Base-by-base conservation (phyloP, 176 grass and related monocot genomes). In the Cenchrus americanus region DNA sequence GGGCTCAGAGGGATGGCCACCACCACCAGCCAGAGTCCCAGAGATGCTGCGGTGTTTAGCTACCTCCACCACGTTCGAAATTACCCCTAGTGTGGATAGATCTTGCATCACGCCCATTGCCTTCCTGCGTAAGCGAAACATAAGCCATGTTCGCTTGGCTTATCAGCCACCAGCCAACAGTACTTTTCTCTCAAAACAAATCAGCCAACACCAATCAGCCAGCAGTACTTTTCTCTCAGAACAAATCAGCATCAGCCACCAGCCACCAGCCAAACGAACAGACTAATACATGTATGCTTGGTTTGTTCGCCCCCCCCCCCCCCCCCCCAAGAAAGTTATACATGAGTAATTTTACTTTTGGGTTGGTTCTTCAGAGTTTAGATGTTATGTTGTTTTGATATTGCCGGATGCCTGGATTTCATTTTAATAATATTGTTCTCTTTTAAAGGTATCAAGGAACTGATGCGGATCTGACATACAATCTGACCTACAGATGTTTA, bases 11-110 rank as follows among this genome's bases (percentile, higher is more conserved):
- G 71, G 85, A 76, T 82, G 27, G 2, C 12, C 21, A 8, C 27
- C 2, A 30, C 30, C n/a, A n/a, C n/a, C n/a, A n/a, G n/a, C n/a
- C n/a, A n/a, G n/a, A n/a, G n/a, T n/a, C n/a, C 32, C 13, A 74
- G 78, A 57, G 85, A 94, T 21, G 24, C 61, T 10, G 81, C 68
- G 37, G 85, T 90, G 72, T 95, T 98, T 73, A 92, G 79, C 80
- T 98, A 98, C 81, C 53, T 98, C 10, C 89, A 93, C 75, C 95
- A 93, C 22, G 76, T 98, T 43, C 86, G 70, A 62, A 93, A 79
- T 77, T 98, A 98, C 77, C 87, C 87, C 85, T 7, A 88, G 69
- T n/a, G 76, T 85, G 10, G 88, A 93, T 81, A 86, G 85, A 14
- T 86, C 86, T 15, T 86, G 75, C 75, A 74, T 95, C 13, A 72